Percentiles rank a stretch among this genome's conserved stretches.
Conservation (phyloP, 2,329 filamentous ascomycete species). For the Trichoderma sp. region DNA sequence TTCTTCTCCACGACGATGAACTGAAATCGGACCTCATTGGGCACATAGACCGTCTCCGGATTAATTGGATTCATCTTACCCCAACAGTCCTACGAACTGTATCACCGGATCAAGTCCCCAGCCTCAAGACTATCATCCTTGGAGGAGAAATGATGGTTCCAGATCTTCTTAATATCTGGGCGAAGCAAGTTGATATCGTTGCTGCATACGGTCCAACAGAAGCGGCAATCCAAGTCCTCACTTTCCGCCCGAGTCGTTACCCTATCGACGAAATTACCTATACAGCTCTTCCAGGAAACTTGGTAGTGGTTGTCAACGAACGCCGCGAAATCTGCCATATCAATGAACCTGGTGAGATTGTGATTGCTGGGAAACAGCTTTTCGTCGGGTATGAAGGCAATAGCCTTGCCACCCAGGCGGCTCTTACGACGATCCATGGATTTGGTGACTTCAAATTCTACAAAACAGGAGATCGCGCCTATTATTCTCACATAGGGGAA, state of each 20-base stretch:
- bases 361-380: background rate
- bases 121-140: background rate
- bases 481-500: background rate
- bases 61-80: background rate
- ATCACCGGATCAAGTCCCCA: background rate
- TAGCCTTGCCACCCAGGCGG: background rate
- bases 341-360: background rate
- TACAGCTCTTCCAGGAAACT: background rate
- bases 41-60: background rate
- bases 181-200: background rate
- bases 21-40: background rate
- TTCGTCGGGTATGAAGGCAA: background rate
- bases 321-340: background rate
- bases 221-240: background rate
- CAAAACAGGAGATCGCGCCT: background rate
- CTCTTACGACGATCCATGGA: background rate
- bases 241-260: background rate
- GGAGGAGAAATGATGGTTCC: background rate
- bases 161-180: background rate
- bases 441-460: background rate
- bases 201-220: background rate
- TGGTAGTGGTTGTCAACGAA: background rate
- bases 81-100: background rate
- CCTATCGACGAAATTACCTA: background rate
- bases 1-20: background rate